Base-by-base conservation (phyloP, 2,329 filamentous ascomycete species). In the Fusarium bactridioides region DNA sequence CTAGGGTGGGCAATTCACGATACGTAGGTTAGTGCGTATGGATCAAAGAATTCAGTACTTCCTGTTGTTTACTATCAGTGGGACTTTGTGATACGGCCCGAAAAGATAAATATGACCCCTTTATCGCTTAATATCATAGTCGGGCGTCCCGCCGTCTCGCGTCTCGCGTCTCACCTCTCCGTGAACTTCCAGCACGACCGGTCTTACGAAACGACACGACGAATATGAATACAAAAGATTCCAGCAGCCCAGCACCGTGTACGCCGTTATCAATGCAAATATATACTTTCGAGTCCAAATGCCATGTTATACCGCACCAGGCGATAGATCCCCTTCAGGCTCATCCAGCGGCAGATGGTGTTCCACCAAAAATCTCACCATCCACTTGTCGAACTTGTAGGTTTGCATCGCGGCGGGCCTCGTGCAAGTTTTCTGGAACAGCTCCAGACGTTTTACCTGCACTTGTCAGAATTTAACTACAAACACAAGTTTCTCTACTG, bases 291-390 rank as follows among this genome's bases (percentile, higher is more conserved):
- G 4, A 60, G 23, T 4, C 8, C 10, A 6, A 40, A 47, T 23
- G 35, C n/a, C 1, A 33, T 35, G 4, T 23, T 47, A 31, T 21
- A 60, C 41, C 43, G 47, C 54, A 41, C 31, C 59, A 33, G 51
- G 16, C 25, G 54, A 60, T 3, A 47, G 8, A 9, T 23, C n/a
- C 15, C 54, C 60, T 25, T 62, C 60, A 18, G 60, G 60, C 35
- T 62, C 60, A 25, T 62, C 54, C 19, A 62, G 43, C 16, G 60
- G 60, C 4, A 62, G n/a, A 21, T 62, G 60, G 2, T 62, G 60
- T 47, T 62, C 60, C 15, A 62, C 60, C 60, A 62, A 9, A 13
- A 62, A 62, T 10, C 60, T 60, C 41, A 62, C 60, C 60, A 62
- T 62, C 60, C 60, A 62, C 35, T 62, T 62, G 23, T 62, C 60